Evolutionary conservation across 1,284 basidiomycete species (phyloP).

Genomic region (Meira nashicola): DNA sequence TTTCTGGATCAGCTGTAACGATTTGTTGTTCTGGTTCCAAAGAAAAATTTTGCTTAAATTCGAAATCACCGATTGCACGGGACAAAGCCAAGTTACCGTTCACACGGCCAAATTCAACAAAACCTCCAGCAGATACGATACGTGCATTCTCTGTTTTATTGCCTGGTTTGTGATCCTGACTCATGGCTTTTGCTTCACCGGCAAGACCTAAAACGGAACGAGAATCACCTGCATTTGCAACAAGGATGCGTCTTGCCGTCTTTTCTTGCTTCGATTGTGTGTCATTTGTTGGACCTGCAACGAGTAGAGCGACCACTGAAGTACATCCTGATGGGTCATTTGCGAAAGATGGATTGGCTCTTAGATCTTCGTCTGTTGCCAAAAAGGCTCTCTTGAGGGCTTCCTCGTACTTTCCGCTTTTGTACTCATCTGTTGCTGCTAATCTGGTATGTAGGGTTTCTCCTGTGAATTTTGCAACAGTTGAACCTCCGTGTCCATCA

Average conservation of each 20-base stretch:
- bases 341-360: constrained; percentile 74
- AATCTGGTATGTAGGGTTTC: constrained; percentile 80
- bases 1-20: constrained; percentile 91
- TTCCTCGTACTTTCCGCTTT: constrained; percentile 65
- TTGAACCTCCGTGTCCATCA: constrained; percentile 92
- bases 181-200: constrained; percentile 80
- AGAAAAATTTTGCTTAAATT: constrained; percentile 90
- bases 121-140: constrained; percentile 89
- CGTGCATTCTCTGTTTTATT: constrained; percentile 81
- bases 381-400: constrained; percentile 86
- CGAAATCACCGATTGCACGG: constrained; percentile 93
- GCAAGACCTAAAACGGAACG: constrained; percentile 80
- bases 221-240: constrained; percentile 94
- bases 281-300: constrained; percentile 20
- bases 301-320: constrained; percentile 70
- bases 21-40: constrained; percentile 83
- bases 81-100: constrained; percentile 97
- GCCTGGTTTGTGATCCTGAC: constrained; percentile 92
- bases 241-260: constrained; percentile 32
- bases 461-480: constrained; percentile 85
- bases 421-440: constrained; percentile 68
- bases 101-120: constrained; percentile 92
- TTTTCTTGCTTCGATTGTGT: constrained; percentile 14
- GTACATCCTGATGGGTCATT: constrained; percentile 95
- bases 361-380: constrained; percentile 87